Evolutionary conservation across 2,329 filamentous ascomycete species (phyloP), one percentile per base, ranked within the genome.

Genomic region (Fusarium sp.): DNA sequence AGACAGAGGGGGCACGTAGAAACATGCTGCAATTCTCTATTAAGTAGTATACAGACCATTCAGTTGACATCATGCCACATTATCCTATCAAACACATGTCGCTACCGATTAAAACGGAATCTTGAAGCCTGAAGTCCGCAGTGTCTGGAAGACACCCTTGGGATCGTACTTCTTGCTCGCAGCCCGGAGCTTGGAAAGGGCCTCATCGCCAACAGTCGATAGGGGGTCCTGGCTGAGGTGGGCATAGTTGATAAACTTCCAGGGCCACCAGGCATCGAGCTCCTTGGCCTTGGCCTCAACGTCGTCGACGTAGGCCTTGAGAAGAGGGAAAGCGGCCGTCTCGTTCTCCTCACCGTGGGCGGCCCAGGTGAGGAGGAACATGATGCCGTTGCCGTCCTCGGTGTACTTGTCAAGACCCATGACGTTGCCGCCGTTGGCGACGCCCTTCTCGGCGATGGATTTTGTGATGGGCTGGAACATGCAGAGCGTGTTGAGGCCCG

Each of bases 231-330:
- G 82, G 16, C 72, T 75, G 3, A 70, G 63, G 44, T 81, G 76
- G 2, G 82, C 83, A 51, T 86, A 86, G 73, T 86, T 85, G 53
- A 85, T 74, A 54, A 84, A 86, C 47, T 72, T 74, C 76, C 76
- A 78, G 6, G 73, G 59, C 65, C 77, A 78, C 7, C 67, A 70
- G 6, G 76, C 60, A 0, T 68, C 73, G 16, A 76, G 57, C 46
- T 75, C 70, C 47, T 70, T 66, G 0, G 76, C 70, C 44, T 75
- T 76, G 1, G 57, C 62, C 41, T 78, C 75, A 7, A 81, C 65
- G 3, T 77, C 74, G 57, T 80, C 53, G 61, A 80, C 31, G 12
- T 80, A 82, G 2, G 71, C 69, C 37, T 75, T 74, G 7, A 84
- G 73, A 1, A 80, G 72, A 57, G 81, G 80, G 57, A 78, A 75